Percentiles rank a stretch among this genome's conserved stretches.
Evolutionary conservation across 768 basidiomycete species (phyloP).

Genomic region (Hortiboletus campestris): DNA sequence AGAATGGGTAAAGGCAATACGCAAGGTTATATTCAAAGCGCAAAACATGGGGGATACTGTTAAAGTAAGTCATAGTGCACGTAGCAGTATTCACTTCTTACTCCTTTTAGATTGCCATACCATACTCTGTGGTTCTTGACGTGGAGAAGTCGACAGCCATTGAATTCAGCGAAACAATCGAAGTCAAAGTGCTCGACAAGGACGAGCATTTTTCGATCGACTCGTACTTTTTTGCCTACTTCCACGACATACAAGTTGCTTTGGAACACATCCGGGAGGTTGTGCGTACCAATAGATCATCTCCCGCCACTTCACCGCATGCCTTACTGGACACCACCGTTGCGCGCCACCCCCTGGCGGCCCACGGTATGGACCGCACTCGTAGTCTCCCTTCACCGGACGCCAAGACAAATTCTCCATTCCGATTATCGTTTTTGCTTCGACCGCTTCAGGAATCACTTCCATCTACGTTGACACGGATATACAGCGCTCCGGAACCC

Average conservation of each 20-base stretch:
- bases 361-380: constrained; percentile 40
- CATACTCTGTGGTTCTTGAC: constrained; percentile 84
- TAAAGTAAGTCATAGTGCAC: constrained; percentile 52
- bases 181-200: constrained; percentile 87
- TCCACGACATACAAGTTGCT: constrained; percentile 74
- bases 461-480: constrained; percentile 37
- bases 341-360: constrained; percentile 30
- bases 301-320: constrained; percentile 20
- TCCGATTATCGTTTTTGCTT: constrained; percentile 63
- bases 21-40: constrained; percentile 91
- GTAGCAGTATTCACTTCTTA: constrained; percentile 2
- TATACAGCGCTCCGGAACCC: constrained; percentile 32
- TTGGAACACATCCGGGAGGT: constrained; percentile 80
- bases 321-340: constrained; percentile 60
- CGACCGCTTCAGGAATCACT: constrained; percentile 64
- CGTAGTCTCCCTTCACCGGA: constrained; percentile 37
- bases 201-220: constrained; percentile 73
- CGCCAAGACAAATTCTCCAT: constrained; percentile 42
- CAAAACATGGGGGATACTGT: constrained; percentile 97
- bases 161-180: constrained; percentile 96
- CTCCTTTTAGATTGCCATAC: constrained; percentile 76
- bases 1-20: constrained; percentile 95
- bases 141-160: constrained; percentile 85
- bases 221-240: constrained; percentile 95
- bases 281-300: constrained; percentile 55